Evolutionary conservation across 2,329 filamentous ascomycete genomes (phyloP).

Genomic region (Diaporthe australafricana): DNA sequence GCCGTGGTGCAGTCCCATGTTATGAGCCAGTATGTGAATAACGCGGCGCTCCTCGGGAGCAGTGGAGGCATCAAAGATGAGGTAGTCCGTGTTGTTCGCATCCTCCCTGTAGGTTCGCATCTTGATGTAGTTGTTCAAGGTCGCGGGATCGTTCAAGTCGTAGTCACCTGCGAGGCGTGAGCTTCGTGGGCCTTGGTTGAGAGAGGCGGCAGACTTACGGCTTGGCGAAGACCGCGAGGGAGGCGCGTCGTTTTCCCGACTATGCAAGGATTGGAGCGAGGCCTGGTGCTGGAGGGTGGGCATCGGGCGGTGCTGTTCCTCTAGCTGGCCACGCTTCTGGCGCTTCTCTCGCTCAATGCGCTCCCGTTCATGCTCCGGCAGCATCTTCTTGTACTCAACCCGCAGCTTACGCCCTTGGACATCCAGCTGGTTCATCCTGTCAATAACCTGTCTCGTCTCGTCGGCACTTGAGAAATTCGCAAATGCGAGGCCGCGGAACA

Average conservation of each 20-base stretch:
- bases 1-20: constrained; percentile 91
- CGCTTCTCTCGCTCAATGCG: constrained; percentile 97
- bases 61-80: constrained; percentile 86
- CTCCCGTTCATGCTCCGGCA: constrained; percentile 92
- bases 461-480: constrained; percentile 97
- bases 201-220: constrained; percentile 50
- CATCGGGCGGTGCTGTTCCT: constrained; percentile 90
- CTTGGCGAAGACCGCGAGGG: constrained; percentile 58
- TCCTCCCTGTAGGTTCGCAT: constrained; percentile 54
- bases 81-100: constrained; percentile 70
- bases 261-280: constrained; percentile 84
- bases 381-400: constrained; percentile 99
- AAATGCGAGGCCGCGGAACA: constrained; percentile 95
- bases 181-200: not conserved
- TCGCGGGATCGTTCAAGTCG: constrained; percentile 91
- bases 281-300: constrained; percentile 81
- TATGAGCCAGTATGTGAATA: constrained; percentile 94
- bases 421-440: constrained; percentile 94
- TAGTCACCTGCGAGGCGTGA: constrained; percentile 35
- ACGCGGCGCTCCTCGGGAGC: constrained; percentile 87
- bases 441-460: constrained; percentile 92
- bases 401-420: constrained; percentile 93
- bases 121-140: constrained; percentile 90
- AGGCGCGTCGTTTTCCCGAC: constrained; percentile 71
- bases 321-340: constrained; percentile 92